Evolutionary conservation across 768 basidiomycete genomes (phyloP), one percentile per base, ranked within the genome.

Genomic region (Coprinopsis strossmayeri): DNA sequence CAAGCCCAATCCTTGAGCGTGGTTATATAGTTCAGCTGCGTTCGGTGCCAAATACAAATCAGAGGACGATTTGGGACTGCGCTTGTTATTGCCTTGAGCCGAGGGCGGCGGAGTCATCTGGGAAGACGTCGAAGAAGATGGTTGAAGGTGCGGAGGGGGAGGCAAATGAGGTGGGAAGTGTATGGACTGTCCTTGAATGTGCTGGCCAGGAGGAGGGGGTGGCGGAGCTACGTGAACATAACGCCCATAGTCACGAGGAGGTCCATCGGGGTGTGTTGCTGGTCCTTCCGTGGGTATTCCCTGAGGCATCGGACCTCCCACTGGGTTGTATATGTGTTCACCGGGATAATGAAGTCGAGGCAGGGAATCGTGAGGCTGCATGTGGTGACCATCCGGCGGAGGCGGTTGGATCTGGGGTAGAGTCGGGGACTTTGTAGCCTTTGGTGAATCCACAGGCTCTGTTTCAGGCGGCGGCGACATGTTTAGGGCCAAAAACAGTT

Each of bases 11-110:
- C 52, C 51, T 48, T 72, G 70, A 24, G 72, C 67, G 53, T 74
- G 80, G 54, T 66, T 70, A 54, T 74, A 84, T 37, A 78, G 68
- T 53, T 79, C 73, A 24, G 74, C 71, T n/a, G 81, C 71, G 41
- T 72, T 73, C 1, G 75, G 73, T 1, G 77, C 67, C 55, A 74
- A 77, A 55, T 10, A 45, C 27, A 68, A 75, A 2, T 70, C 56
- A 9, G 49, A 49, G 24, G 48, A 45, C 18, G 49, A 38, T 21
- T 50, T 50, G 13, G 49, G 49, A 11, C 42, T 50, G 34, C 42
- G 49, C 26, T 34, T 44, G 17, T 34, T 23, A n/a, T 21, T 44
- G 34, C 15, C 10, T 17, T 27, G 34, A 1, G 24, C 73, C 32
- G 66, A 30, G 34, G 59, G 53, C 43, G 27, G 35, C 53, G 53